These are phyloP conservation scores for Teunomyces lycoperdinae DNA, from an alignment of 805 yeast species.

Conservation along the genomic window DNA sequence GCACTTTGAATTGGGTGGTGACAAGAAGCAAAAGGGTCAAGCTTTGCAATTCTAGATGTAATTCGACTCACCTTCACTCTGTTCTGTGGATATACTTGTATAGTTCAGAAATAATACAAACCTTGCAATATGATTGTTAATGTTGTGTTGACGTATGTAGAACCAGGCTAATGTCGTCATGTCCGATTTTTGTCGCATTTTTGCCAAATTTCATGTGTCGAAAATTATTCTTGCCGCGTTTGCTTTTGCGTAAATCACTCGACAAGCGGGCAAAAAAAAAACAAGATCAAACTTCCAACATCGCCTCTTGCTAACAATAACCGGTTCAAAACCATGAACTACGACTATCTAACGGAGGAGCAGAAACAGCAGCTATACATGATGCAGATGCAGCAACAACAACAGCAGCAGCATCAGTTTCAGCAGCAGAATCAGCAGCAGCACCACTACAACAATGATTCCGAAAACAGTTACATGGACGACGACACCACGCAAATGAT, in stretches of 20 bases:
- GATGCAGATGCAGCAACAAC: slow-evolving; percentile 21
- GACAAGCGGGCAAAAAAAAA: slow-evolving; percentile 2
- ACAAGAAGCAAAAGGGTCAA: slow-evolving; percentile 99
- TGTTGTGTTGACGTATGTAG: background rate
- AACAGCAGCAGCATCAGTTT: slow-evolving; percentile 6
- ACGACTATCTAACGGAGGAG: slow-evolving; percentile 28
- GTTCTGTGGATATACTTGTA: slow-evolving; percentile 4
- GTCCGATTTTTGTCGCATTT: background rate
- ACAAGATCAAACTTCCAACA: background rate
- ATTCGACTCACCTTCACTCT: slow-evolving; percentile 2
- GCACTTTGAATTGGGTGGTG: slow-evolving; percentile 99
- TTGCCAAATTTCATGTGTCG: background rate
- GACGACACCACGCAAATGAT: slow-evolving; percentile 31
- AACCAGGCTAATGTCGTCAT: no score
- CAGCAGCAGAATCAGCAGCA: slow-evolving; percentile 12
- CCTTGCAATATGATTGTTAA: background rate
- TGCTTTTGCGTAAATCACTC: background rate
- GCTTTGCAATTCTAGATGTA: slow-evolving; percentile 91
- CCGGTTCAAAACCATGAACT: slow-evolving; percentile 19
- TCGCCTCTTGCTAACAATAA: background rate
- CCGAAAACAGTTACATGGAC: slow-evolving; percentile 36
- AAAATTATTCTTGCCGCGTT: slow-evolving; percentile 1
- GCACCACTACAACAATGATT: slow-evolving; percentile 8
- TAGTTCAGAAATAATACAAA: slow-evolving; percentile 4
- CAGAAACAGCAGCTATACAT: slow-evolving; percentile 29